Percentiles rank a stretch among this genome's conserved stretches.
Conservation (phyloP, 2,329 filamentous ascomycete genomes). For the Penicillium concentricum region DNA sequence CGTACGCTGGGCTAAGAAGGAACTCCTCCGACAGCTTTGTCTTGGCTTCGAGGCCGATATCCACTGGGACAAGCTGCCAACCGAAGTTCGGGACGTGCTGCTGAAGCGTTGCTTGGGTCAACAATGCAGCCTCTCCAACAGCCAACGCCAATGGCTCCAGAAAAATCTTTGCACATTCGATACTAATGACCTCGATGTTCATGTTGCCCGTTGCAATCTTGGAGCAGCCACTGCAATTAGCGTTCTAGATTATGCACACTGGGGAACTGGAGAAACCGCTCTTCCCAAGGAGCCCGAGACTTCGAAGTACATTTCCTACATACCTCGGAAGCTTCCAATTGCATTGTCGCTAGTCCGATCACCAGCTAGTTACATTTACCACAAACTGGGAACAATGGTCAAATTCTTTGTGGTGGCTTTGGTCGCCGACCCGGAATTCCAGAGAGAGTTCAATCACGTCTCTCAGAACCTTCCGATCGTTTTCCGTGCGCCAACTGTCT, state of each 20-base stretch:
- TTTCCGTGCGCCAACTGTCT: constrained; percentile 39
- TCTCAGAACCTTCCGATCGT: constrained; percentile 36
- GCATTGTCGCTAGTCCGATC: constrained; percentile 29
- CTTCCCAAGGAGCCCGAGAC: constrained; percentile 27
- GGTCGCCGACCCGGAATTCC: constrained; percentile 54
- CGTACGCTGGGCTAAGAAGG: constrained; percentile 43
- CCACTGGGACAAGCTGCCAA: constrained; percentile 53
- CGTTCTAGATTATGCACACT: constrained; percentile 33
- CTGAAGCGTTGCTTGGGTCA: constrained; percentile 49
- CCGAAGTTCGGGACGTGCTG: constrained; percentile 47
- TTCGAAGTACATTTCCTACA: constrained; percentile 29
- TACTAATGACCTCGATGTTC: constrained; percentile 39
- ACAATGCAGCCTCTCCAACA: constrained; percentile 40
- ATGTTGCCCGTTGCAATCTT: constrained; percentile 51
- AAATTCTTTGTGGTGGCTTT: constrained; percentile 53
- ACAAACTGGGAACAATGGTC: constrained; percentile 43
- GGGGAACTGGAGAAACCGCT: constrained; percentile 27
- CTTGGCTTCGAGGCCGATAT: constrained; percentile 52
- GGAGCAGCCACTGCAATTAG: constrained; percentile 41
- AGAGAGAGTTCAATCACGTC: constrained; percentile 51
- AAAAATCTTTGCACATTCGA: constrained; percentile 39
- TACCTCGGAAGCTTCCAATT: constrained; percentile 25
- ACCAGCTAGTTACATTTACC: constrained; percentile 44
- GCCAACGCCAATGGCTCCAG: constrained; percentile 47
- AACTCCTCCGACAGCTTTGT: constrained; percentile 50